These are phyloP conservation scores for Vitis rupestris DNA, from an alignment of 164 flowering plant genomes.

Conservation along the genomic window DNA sequence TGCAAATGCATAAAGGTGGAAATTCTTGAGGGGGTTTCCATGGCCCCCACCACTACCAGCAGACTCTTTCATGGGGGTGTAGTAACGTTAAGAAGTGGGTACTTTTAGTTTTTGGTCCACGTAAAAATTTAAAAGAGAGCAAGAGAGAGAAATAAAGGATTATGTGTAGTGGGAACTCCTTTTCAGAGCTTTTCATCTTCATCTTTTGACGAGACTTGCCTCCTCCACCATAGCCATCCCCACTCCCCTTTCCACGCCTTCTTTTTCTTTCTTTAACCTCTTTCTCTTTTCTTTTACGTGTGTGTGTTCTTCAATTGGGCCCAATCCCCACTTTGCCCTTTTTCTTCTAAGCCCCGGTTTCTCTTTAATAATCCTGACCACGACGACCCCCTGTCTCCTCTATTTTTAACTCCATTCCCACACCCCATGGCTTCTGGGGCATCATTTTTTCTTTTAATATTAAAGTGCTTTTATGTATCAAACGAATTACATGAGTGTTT, in stretches of 20 bases:
- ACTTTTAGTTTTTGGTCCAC: constrained; percentile 35
- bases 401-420: too few species aligned
- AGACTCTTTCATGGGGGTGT: constrained; percentile 13
- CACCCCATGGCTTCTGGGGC: too few species aligned
- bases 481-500: too few species aligned
- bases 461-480: too few species aligned
- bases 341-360: constrained; percentile 1
- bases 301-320: neutral
- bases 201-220: constrained; percentile 40
- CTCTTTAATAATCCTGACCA: neutral
- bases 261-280: neutral
- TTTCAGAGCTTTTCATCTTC: constrained; percentile 29
- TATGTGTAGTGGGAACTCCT: constrained; percentile 33
- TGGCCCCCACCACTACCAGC: constrained; percentile 13
- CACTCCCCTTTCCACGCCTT: neutral
- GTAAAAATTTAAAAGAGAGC: neutral
- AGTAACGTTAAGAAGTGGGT: neutral
- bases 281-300: neutral
- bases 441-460: too few species aligned
- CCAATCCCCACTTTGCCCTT: neutral
- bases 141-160: neutral
- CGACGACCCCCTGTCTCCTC: too few species aligned
- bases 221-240: constrained; percentile 20
- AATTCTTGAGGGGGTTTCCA: neutral
- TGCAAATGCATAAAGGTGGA: too few species aligned